A percentile compares a stretch with the other conserved stretches of the same genome.
phyloP scores from a whole-genome alignment of 139 green algal species.

The Auxenochlorella pyrenoidosa region DNA sequence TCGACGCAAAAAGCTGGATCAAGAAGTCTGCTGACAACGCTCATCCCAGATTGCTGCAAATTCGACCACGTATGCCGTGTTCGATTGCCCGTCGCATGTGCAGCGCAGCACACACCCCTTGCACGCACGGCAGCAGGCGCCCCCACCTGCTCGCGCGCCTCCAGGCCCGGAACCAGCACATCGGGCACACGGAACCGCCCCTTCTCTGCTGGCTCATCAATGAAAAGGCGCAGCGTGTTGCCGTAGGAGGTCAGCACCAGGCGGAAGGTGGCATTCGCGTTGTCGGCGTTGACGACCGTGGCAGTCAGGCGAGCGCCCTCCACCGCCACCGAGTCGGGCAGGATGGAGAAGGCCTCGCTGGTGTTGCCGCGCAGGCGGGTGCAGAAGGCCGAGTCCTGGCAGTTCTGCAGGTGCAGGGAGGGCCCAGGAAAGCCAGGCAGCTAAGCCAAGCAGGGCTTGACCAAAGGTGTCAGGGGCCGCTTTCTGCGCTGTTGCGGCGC shows the following conservation, averaged over 20 bases:
- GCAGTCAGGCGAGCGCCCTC: slow-evolving; percentile 55
- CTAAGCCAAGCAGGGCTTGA: no score
- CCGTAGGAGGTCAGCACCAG: slow-evolving; percentile 76
- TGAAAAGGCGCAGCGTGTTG: slow-evolving; percentile 76
- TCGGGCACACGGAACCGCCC: slow-evolving; percentile 80
- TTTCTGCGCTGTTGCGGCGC: no score
- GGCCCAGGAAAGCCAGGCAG: neutral
- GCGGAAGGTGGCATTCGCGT: slow-evolving; percentile 50
- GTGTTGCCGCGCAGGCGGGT: slow-evolving; percentile 71
- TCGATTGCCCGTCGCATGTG: no score
- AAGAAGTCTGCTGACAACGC: no score
- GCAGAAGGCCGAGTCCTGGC: slow-evolving; percentile 88
- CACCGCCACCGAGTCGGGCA: slow-evolving; percentile 60
- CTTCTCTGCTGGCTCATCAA: slow-evolving; percentile 73
- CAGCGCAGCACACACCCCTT: no score
- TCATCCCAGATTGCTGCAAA: no score
- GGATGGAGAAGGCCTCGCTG: slow-evolving; percentile 64
- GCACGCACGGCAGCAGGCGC: no score
- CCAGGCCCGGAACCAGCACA: slow-evolving; percentile 68
- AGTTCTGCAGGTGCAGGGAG: slow-evolving; percentile 75
- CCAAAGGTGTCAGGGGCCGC: no score
- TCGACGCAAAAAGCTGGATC: no score
- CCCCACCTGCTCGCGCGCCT: slow-evolving; percentile 33
- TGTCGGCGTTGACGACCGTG: slow-evolving; percentile 56
- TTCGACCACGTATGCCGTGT: no score